Evolutionary conservation across 257 asterid genomes (phyloP).

Genomic region (Avicennia marina): DNA sequence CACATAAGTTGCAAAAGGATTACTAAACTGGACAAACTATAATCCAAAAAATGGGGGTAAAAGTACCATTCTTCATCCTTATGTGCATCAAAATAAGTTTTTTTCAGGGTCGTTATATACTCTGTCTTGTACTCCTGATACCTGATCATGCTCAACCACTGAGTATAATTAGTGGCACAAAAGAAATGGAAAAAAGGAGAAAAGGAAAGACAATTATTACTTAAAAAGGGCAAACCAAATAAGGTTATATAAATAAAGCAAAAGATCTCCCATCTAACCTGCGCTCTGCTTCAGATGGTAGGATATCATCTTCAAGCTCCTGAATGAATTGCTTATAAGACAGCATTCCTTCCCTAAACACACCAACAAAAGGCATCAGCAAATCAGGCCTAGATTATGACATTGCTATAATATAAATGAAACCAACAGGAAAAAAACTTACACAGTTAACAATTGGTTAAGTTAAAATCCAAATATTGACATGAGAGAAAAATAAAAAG

Average conservation of each 20-base stretch:
- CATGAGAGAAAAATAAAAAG: neutral
- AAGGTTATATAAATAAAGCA: constrained; percentile 8
- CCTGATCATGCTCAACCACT: constrained; percentile 33
- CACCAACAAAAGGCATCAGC: constrained; percentile 10
- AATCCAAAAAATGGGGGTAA: neutral
- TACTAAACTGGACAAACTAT: constrained; percentile 3
- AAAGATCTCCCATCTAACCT: constrained; percentile 47
- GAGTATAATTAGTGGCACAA: constrained; percentile 8
- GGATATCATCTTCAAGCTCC: constrained; percentile 98
- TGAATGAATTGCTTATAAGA: constrained; percentile 99
- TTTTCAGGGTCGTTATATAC: constrained; percentile 81
- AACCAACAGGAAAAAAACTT: neutral
- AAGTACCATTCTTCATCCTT: constrained; percentile 92
- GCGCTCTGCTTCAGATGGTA: constrained; percentile 95
- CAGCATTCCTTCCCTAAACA: constrained; percentile 92
- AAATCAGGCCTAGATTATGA: constrained; percentile 1
- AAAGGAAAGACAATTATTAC: constrained; percentile 9
- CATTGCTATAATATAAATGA: neutral
- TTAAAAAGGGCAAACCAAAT: no score
- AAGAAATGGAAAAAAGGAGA: constrained; percentile 5
- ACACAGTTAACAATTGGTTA: neutral
- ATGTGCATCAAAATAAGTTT: constrained; percentile 73
- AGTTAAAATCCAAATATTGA: constrained; percentile 12
- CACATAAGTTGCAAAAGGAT: constrained; percentile 15
- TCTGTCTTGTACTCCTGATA: constrained; percentile 93